Evolutionary conservation across 257 asterid genomes (phyloP).

Genomic region (Cinchona pubescens): DNA sequence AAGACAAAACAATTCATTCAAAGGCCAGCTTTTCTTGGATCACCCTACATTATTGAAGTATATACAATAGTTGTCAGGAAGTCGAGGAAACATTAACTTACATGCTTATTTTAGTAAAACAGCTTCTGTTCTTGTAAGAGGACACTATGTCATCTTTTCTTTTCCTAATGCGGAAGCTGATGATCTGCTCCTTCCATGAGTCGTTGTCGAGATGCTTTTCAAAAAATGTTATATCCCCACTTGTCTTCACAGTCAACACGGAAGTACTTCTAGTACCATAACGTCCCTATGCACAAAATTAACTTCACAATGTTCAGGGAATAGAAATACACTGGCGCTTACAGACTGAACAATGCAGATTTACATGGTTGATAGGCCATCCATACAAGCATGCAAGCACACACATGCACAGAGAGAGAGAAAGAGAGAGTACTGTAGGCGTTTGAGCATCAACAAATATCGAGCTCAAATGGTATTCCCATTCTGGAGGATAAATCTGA

Average conservation of each 20-base stretch:
- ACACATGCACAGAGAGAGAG: background rate
- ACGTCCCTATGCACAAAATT: conserved; percentile 41
- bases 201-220: conserved; percentile 45
- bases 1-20: too few relatives aligned
- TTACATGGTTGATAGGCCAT: background rate
- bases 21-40: too few relatives aligned
- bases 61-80: too few relatives aligned
- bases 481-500: conserved; percentile 47
- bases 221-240: conserved; percentile 44
- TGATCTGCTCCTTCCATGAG: conserved; percentile 52
- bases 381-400: background rate
- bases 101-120: background rate
- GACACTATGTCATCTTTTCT: background rate
- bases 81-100: too few relatives aligned
- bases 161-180: conserved; percentile 39
- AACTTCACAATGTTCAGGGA: background rate
- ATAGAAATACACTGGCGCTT: background rate
- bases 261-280: conserved; percentile 85
- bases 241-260: conserved; percentile 34
- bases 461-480: conserved; percentile 64
- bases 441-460: conserved; percentile 59
- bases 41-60: too few relatives aligned
- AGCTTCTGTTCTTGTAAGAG: background rate
- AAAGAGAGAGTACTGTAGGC: conserved; percentile 31
- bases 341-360: too few relatives aligned